phyloP scores from a whole-genome alignment of 371 early-diverging fungal genomes.

The Lichtheimia corymbifera region DNA sequence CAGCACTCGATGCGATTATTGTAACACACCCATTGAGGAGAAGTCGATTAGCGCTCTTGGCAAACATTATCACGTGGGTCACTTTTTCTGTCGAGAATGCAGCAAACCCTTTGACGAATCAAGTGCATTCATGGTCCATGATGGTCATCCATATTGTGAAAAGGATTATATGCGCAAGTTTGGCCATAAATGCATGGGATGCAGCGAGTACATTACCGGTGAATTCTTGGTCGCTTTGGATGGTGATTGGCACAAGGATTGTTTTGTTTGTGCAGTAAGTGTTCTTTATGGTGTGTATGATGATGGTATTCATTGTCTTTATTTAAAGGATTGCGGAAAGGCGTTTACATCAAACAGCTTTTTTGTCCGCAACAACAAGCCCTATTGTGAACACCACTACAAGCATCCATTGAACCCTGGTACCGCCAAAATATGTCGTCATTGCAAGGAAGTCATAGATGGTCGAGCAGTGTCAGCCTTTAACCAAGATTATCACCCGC shows the following conservation, averaged over 20 bases:
- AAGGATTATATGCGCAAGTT: constrained; percentile 67
- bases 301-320: not conserved
- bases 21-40: constrained; percentile 68
- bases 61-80: constrained; percentile 70
- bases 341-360: constrained; percentile 52
- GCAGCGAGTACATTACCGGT: constrained; percentile 59
- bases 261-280: constrained; percentile 73
- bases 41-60: constrained; percentile 66
- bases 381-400: constrained; percentile 68
- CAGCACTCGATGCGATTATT: constrained; percentile 67
- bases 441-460: constrained; percentile 39
- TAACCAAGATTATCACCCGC: constrained; percentile 53
- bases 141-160: constrained; percentile 77
- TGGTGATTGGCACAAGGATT: constrained; percentile 69
- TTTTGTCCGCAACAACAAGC: constrained; percentile 52
- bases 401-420: constrained; percentile 20
- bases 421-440: constrained; percentile 31
- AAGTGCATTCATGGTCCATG: constrained; percentile 64
- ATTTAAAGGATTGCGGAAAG: constrained; percentile 53
- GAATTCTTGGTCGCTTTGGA: constrained; percentile 63
- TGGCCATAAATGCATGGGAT: constrained; percentile 64
- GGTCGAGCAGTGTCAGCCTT: constrained; percentile 52
- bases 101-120: constrained; percentile 62
- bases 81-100: constrained; percentile 81
- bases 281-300: not conserved